These are phyloP conservation scores for Ascochyta lentis DNA, from an alignment of 2,329 filamentous ascomycete species.

Conservation along the genomic window DNA sequence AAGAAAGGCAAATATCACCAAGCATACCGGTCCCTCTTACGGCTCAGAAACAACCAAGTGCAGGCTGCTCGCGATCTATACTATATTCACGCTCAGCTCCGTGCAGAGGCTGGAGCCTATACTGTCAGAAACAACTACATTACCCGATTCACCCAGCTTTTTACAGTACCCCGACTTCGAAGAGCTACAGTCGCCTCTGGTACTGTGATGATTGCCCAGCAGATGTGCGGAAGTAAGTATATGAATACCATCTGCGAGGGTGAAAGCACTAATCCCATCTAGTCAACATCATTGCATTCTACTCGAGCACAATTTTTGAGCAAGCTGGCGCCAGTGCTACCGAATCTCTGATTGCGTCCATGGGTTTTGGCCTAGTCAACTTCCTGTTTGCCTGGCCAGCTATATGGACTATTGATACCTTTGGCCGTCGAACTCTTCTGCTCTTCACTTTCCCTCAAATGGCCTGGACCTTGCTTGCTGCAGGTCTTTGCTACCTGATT, in stretches of 20 bases:
- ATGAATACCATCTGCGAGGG: background rate
- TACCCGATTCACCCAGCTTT: conserved; percentile 59
- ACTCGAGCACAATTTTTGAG: conserved; percentile 56
- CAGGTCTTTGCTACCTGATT: conserved; percentile 62
- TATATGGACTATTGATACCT: conserved; percentile 63
- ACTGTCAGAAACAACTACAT: conserved; percentile 32
- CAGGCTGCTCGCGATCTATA: conserved; percentile 53
- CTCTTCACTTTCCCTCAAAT: conserved; percentile 59
- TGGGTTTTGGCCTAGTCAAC: conserved; percentile 64
- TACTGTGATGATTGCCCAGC: conserved; percentile 74
- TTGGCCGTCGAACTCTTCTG: conserved; percentile 58
- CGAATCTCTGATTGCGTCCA: conserved; percentile 57
- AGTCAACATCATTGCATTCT: conserved; percentile 56
- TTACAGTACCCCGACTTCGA: conserved; percentile 71
- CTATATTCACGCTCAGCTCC: conserved; percentile 49
- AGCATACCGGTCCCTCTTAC: conserved; percentile 45
- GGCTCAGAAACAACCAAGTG: conserved; percentile 44
- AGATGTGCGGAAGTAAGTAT: conserved; percentile 58
- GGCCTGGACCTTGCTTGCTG: conserved; percentile 56
- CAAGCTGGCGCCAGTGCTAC: conserved; percentile 51
- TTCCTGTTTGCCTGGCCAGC: conserved; percentile 66
- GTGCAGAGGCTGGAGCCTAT: conserved; percentile 24
- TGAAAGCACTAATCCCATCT: background rate
- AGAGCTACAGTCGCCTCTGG: conserved; percentile 77
- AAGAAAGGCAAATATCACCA: conserved; percentile 48